Conservation (phyloP, 352 stramenopile species). For the Aphanomyces stellatus region DNA sequence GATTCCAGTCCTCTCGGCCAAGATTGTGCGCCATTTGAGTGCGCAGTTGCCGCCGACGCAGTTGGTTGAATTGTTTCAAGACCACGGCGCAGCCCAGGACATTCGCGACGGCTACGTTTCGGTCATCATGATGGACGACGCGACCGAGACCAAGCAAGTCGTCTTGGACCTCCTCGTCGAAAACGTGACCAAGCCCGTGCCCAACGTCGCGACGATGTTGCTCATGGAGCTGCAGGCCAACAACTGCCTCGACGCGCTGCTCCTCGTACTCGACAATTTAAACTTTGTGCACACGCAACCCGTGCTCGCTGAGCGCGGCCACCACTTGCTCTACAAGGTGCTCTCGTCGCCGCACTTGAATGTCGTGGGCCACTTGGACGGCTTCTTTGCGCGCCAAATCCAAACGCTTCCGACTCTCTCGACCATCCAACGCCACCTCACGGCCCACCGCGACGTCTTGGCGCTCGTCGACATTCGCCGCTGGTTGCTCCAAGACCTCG, state of each 20-base stretch:
- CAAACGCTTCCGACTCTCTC: slow-evolving; percentile 4
- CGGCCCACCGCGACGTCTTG: not conserved
- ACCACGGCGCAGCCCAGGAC: slow-evolving; percentile 18
- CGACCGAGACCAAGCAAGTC: slow-evolving; percentile 16
- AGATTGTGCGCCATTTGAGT: slow-evolving; percentile 62
- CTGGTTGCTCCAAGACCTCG: slow-evolving; percentile 76
- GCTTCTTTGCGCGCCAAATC: slow-evolving; percentile 10
- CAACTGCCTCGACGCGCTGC: slow-evolving; percentile 45
- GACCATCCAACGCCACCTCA: not conserved
- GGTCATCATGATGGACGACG: not conserved
- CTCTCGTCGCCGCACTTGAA: slow-evolving; percentile 24
- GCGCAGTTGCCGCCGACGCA: slow-evolving; percentile 35
- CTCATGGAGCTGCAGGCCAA: not conserved
- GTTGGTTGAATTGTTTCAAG: slow-evolving; percentile 38
- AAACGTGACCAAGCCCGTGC: slow-evolving; percentile 63
- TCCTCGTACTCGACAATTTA: slow-evolving; percentile 61
- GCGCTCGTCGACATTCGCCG: slow-evolving; percentile 63
- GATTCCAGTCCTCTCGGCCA: slow-evolving; percentile 59
- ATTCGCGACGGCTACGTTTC: slow-evolving; percentile 7
- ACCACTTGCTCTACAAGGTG: slow-evolving; percentile 56
- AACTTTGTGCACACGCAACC: slow-evolving; percentile 62
- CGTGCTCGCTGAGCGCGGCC: slow-evolving; percentile 49
- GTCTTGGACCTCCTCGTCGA: slow-evolving; percentile 72
- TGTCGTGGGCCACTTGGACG: not conserved
- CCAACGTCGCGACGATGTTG: slow-evolving; percentile 66